A percentile compares a stretch with the other conserved stretches of the same genome.
These are phyloP conservation scores for Xylaria sp. DNA, from an alignment of 2,329 filamentous ascomycete genomes.

Conservation along the genomic window DNA sequence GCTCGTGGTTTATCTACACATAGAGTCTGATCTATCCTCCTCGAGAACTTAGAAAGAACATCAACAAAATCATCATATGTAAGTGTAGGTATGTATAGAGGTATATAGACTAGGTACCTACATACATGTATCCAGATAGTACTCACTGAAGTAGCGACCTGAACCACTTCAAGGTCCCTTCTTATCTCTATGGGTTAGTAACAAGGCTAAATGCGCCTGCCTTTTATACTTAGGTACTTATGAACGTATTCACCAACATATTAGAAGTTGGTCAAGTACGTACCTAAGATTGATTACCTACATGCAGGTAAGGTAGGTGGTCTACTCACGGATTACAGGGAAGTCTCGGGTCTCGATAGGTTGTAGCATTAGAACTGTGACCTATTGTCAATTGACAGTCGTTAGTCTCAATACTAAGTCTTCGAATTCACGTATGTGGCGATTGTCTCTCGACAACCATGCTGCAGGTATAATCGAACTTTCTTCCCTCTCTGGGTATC, in stretches of 20 bases:
- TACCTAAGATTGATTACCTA: not conserved
- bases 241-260: not conserved
- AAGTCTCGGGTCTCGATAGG: not conserved
- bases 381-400: not conserved
- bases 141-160: not conserved
- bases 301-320: no score
- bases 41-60: no score
- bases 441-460: not conserved
- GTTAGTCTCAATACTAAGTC: not conserved
- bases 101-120: no score
- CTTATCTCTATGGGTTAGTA: not conserved
- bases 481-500: not conserved
- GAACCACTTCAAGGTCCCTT: not conserved
- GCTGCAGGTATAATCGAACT: not conserved
- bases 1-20: no score
- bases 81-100: no score
- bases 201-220: not conserved
- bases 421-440: not conserved
- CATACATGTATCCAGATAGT: no score
- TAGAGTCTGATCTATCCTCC: no score
- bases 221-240: not conserved
- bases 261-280: not conserved
- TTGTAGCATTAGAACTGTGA: not conserved
- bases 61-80: no score
- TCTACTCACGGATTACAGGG: not conserved